Conservation (phyloP, 441 rosid genomes). For the Flueggea neowawraea region DNA sequence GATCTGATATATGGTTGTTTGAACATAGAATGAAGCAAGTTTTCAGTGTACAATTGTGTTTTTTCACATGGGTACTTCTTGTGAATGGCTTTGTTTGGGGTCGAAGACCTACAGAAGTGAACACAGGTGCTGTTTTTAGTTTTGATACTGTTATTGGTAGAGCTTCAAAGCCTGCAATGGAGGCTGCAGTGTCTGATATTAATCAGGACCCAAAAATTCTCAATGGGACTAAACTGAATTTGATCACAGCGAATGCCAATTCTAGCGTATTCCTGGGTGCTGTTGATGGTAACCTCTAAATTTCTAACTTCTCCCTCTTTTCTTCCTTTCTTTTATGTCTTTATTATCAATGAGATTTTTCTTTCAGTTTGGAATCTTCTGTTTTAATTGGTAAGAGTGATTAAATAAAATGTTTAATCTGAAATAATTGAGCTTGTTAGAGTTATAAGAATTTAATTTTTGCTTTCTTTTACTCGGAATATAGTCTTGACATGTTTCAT, state of each 20-base stretch:
- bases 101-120: conserved; percentile 50
- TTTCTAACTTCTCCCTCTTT: background rate
- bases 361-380: background rate
- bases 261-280: conserved; percentile 75
- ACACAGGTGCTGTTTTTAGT: conserved; percentile 65
- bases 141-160: conserved; percentile 76
- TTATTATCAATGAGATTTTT: background rate
- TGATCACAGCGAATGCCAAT: conserved; percentile 42
- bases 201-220: conserved; percentile 54
- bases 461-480: background rate
- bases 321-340: background rate
- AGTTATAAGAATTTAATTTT: background rate
- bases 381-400: too few relatives aligned
- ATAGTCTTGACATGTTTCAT: background rate
- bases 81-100: conserved; percentile 36
- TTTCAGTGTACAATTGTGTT: too few relatives aligned
- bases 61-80: conserved; percentile 13
- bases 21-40: too few relatives aligned
- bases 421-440: background rate
- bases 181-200: conserved; percentile 64
- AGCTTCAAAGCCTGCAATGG: conserved; percentile 72
- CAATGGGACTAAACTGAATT: conserved; percentile 42
- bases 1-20: too few relatives aligned
- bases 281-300: conserved; percentile 42
- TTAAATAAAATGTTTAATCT: too few relatives aligned